Evolutionary conservation across 129 eudicot species (phyloP).

Genomic region (Dittrichia graveolens): DNA sequence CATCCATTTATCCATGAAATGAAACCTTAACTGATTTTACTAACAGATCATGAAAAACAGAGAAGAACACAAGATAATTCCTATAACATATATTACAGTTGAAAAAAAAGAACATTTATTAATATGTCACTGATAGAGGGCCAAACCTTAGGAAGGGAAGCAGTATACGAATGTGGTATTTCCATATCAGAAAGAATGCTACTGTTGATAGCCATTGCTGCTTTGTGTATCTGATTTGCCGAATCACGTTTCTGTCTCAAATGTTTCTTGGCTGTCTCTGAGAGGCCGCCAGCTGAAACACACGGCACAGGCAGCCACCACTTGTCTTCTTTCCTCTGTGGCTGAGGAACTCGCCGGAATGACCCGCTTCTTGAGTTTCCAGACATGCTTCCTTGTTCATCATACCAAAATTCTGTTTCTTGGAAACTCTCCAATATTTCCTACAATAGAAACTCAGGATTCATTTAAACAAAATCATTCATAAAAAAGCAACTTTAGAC

Average conservation of each 20-base stretch:
- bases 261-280: slow-evolving; percentile 67
- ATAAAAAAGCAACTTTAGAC: background rate
- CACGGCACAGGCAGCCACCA: slow-evolving; percentile 91
- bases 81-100: no score
- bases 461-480: no score
- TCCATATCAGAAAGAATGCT: slow-evolving; percentile 76
- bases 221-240: slow-evolving; percentile 78
- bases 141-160: slow-evolving; percentile 78
- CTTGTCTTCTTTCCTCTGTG: slow-evolving; percentile 66
- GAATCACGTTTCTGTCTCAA: slow-evolving; percentile 63
- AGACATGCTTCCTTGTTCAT: slow-evolving; percentile 68
- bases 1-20: no score
- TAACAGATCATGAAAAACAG: no score
- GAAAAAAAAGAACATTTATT: no score
- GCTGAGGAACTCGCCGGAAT: slow-evolving; percentile 52
- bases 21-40: no score
- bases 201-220: slow-evolving; percentile 79
- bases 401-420: slow-evolving; percentile 84
- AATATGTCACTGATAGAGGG: no score
- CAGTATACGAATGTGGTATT: slow-evolving; percentile 63
- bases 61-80: no score
- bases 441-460: slow-evolving; percentile 35
- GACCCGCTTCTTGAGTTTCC: slow-evolving; percentile 59
- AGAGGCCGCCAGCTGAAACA: slow-evolving; percentile 58
- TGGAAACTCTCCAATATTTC: slow-evolving; percentile 69